phyloP scores from a whole-genome alignment of 345 rosid species.

The Camelina hispida region DNA sequence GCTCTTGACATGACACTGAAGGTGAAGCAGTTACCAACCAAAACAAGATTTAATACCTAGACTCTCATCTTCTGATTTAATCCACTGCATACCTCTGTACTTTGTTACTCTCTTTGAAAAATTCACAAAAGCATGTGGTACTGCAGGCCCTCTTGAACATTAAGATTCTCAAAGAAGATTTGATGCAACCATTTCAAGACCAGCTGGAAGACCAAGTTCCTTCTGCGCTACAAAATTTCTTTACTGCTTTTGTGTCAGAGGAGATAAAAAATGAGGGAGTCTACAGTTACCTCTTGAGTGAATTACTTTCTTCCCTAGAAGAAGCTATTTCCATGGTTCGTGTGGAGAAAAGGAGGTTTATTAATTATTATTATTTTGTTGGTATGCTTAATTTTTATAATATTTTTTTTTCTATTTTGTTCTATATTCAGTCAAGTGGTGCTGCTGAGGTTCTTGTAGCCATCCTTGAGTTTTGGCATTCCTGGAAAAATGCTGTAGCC shows the following conservation, averaged over 20 bases:
- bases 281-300: conserved; percentile 26
- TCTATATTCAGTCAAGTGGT: conserved; percentile 8
- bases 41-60: not conserved
- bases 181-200: conserved; percentile 1
- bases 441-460: conserved; percentile 27
- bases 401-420: not conserved
- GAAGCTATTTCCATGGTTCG: conserved; percentile 27
- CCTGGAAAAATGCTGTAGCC: conserved; percentile 5
- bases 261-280: conserved; percentile 15
- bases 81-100: not conserved
- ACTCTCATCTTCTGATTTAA: not conserved
- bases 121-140: not conserved
- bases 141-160: conserved; percentile 37
- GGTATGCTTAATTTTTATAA: not conserved
- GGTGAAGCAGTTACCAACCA: conserved; percentile 29
- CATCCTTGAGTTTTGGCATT: conserved; percentile 29
- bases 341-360: not conserved
- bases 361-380: not conserved
- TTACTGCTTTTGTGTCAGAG: conserved; percentile 25
- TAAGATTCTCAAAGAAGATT: conserved; percentile 22
- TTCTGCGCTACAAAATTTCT: conserved; percentile 3
- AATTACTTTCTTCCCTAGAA: conserved; percentile 29
- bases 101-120: not conserved
- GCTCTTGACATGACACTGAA: conserved; percentile 39
- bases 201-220: not conserved